A percentile compares a stretch with the other conserved stretches of the same genome.
Evolutionary conservation across 768 basidiomycete species (phyloP).

Genomic region (Steccherinum ochraceum): DNA sequence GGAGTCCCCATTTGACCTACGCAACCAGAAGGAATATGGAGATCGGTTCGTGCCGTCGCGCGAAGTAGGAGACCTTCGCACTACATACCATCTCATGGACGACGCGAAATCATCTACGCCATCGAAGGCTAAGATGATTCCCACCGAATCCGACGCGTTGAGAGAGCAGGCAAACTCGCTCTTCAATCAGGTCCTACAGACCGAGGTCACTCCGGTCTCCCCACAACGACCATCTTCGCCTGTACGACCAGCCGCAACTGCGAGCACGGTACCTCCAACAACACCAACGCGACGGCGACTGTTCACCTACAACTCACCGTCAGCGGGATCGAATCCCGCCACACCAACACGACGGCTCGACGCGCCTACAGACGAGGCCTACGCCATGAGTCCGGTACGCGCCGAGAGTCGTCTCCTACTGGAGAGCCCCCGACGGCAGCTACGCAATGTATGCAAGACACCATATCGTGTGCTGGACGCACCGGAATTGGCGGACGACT

Average conservation of each 20-base stretch:
- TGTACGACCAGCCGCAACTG: constrained; percentile 25
- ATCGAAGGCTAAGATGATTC: constrained; percentile 34
- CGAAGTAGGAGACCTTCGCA: constrained; percentile 53
- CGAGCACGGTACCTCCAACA: constrained; percentile 27
- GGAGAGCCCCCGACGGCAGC: constrained; percentile 74
- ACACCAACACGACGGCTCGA: constrained; percentile 63
- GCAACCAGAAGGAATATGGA: constrained; percentile 34
- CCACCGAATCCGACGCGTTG: constrained; percentile 38
- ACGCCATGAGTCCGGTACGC: constrained; percentile 86
- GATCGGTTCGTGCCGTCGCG: constrained; percentile 62
- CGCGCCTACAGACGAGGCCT: constrained; percentile 80
- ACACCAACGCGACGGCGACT: constrained; percentile 51
- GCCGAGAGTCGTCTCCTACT: constrained; percentile 77
- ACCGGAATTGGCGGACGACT: constrained; percentile 95
- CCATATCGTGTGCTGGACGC: constrained; percentile 97
- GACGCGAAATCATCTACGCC: constrained; percentile 33
- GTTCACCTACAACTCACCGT: constrained; percentile 63
- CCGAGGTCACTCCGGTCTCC: constrained; percentile 70
- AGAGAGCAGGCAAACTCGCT: constrained; percentile 80
- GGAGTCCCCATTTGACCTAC: constrained; percentile 30
- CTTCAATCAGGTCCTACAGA: constrained; percentile 70
- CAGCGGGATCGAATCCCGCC: constrained; percentile 40
- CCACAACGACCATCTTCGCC: constrained; percentile 59
- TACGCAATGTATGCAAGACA: constrained; percentile 85
- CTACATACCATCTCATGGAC: constrained; percentile 55